Evolutionary conservation across 306 rosid genomes (phyloP), one percentile per base, ranked within the genome.

Genomic region (Notholithocarpus densiflorus): DNA sequence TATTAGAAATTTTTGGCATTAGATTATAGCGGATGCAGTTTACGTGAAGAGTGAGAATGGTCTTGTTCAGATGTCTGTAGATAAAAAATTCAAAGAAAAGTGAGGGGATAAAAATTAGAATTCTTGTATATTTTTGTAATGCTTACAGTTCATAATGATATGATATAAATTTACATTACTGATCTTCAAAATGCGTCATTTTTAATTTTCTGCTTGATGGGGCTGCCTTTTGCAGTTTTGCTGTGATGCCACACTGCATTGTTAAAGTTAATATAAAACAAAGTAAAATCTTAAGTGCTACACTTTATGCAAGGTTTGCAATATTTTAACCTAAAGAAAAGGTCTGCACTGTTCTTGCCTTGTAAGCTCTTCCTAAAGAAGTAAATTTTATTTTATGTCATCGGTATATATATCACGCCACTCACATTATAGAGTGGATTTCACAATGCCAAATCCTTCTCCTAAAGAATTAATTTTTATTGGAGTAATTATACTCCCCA

Each of bases 1-100:
- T 87, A 75, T 72, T 59, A 82, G 87, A 83, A 87, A 80, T 72
- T 88, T 92, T 92, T 90, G 85, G 93, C 87, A 77, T 84, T 90
- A 82, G 88, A 79, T 91, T 74, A 74, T 87, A 86, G 92, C 78
- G 87, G 90, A 86, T 79, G 80, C 73, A 84, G 84, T 79, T 62
- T 68, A 77, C 71, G 73, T 79, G 85, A 80, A 81, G 82, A 87
- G 89, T 81, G 88, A 88, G 90, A 80, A 82, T 81, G 83, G 59
- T 84, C 76, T 69, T 79, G 20, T 80, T 82, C 61, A 62, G 75
- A 52, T 64, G 71, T 72, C 61, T 82, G 84, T 87, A 86, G 86
- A 88, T 85, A 79, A 26, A 70, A 79, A 7, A 40, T 83, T 86
- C 75, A 84, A 79, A 71, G 72, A 17, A 78, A 74, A 57, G 59